Evolutionary conservation across 2,329 filamentous ascomycete genomes (phyloP).

Genomic region (Cytospora schulzeri): DNA sequence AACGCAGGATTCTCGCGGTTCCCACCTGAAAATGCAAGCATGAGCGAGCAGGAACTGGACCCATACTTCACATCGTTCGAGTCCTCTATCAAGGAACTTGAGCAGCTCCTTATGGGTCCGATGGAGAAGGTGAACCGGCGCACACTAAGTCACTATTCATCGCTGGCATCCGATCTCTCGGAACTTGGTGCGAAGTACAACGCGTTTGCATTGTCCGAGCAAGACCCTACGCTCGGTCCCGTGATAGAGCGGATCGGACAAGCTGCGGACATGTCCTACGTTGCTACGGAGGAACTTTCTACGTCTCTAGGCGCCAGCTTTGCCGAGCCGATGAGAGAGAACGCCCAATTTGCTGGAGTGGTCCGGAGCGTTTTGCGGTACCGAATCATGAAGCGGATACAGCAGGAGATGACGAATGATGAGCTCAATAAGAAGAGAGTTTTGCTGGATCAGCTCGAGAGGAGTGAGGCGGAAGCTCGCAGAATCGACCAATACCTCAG

Average conservation of each 20-base stretch:
- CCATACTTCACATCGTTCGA: conserved; percentile 96
- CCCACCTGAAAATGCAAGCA: conserved; percentile 72
- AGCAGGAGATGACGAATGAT: conserved; percentile 96
- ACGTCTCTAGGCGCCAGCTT: conserved; percentile 88
- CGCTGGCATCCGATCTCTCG: conserved; percentile 82
- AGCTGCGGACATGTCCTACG: conserved; percentile 93
- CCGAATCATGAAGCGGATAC: conserved; percentile 87
- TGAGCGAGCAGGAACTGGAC: conserved; percentile 89
- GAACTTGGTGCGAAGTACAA: conserved; percentile 97
- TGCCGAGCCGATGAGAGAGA: conserved; percentile 96
- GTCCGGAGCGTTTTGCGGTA: conserved; percentile 88
- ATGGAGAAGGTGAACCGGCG: conserved; percentile 97
- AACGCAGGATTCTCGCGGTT: conserved; percentile 75
- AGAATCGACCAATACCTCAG: conserved; percentile 92
- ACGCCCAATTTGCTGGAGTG: conserved; percentile 93
- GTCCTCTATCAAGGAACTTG: conserved; percentile 86
- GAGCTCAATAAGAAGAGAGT: conserved; percentile 85
- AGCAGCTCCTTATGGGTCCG: conserved; percentile 82
- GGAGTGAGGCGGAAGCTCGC: conserved; percentile 88
- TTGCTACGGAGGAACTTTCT: conserved; percentile 90
- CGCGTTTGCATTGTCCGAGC: conserved; percentile 92
- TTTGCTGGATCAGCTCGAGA: conserved; percentile 85
- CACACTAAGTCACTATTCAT: conserved; percentile 81
- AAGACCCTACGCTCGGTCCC: conserved; percentile 81
- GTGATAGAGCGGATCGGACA: conserved; percentile 95